Evolutionary conservation across 164 flowering plant species (phyloP).

Genomic region (Protea cynaroides): DNA sequence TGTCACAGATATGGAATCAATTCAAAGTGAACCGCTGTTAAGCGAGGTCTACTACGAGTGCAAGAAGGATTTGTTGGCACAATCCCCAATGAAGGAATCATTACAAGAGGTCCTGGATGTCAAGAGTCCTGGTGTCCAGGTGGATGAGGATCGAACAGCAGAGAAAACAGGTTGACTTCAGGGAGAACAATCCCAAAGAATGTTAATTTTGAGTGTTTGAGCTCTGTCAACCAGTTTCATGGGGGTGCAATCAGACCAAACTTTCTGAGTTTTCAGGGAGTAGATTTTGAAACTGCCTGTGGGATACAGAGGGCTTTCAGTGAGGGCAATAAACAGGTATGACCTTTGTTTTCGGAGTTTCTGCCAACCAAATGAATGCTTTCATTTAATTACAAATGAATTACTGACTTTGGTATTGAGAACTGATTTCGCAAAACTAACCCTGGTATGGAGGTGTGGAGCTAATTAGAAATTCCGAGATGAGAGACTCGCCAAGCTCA

Average conservation of each 20-base stretch:
- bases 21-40: conserved; percentile 50
- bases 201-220: conserved; percentile 63
- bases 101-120: conserved; percentile 40
- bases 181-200: conserved; percentile 49
- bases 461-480: too few relatives aligned
- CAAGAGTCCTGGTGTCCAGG: conserved; percentile 30
- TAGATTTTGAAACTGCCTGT: conserved; percentile 60
- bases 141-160: conserved; percentile 27
- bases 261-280: conserved; percentile 54
- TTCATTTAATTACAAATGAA: too few relatives aligned
- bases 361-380: too few relatives aligned
- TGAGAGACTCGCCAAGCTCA: too few relatives aligned
- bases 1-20: conserved; percentile 42
- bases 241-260: conserved; percentile 39
- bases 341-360: background rate
- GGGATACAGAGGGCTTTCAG: conserved; percentile 94
- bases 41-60: conserved; percentile 74
- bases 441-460: too few relatives aligned
- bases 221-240: conserved; percentile 57
- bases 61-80: conserved; percentile 65
- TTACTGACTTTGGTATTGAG: too few relatives aligned
- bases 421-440: too few relatives aligned
- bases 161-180: conserved; percentile 18
- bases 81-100: conserved; percentile 43
- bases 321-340: conserved; percentile 96